Base-by-base conservation (phyloP, 495 filamentous ascomycete species). In the Penicillium cinerascens region DNA sequence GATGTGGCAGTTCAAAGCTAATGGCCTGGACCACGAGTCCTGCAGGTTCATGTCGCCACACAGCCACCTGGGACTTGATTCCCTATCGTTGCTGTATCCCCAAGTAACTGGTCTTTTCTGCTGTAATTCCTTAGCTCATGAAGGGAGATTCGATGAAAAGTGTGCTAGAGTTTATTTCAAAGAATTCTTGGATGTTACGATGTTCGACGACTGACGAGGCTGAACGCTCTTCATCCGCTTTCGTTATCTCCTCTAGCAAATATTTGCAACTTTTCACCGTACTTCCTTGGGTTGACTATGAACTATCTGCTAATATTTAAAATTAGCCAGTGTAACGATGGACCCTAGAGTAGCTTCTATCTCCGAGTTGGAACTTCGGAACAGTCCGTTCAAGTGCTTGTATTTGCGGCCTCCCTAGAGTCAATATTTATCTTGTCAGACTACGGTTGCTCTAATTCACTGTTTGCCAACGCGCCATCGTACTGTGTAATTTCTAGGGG, bases 331-430 rank as follows among this genome's bases (percentile, higher is more conserved):
- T 57, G 60, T 5, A 56, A 64, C 42, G 60, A 64, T 47, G 60
- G 60, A 33, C 52, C 54, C 4, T 64, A 58, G 60, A 60, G 60
- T 38, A 60, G 53, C 44, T 60, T 60, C 17, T 46, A 46, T 49
- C 49, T 60, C 13, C 49, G 46, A 38, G 46, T 56, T 46, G 58
- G 58, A n/a, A 50, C 49, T 10, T 53, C 58, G 7, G 52, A 53
- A 21, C 58, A 61, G 26, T 51, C 50, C 4, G 42, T 61, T 38
- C 50, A 51, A 44, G 55, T 58, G 21, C 44, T 61, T 29, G 47
- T 58, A 18, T 61, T 55, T 11, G 58, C 59, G n/a, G 55, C 55
- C 18, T 51, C 59, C 18, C 49, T 55, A 45, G 59, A 58, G 54
- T 58, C 55, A 40, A 44, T 61, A 29, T 55, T 61, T 39, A 51